Evolutionary conservation across 176 grass and related monocot genomes (phyloP).

Genomic region (Zoysia japonica): DNA sequence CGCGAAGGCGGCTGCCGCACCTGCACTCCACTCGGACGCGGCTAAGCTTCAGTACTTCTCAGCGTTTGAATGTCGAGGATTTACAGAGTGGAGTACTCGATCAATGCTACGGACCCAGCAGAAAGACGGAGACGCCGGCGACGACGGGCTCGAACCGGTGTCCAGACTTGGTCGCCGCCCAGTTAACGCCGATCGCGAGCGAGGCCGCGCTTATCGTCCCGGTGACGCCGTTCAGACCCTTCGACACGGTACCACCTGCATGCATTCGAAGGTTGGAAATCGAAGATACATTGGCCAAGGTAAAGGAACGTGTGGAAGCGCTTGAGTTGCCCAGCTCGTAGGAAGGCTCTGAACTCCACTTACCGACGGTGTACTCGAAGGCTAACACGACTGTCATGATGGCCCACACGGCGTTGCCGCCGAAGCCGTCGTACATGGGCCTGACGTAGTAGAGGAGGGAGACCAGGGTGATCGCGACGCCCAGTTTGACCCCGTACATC

Average conservation of each 20-base stretch:
- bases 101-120: constrained; percentile 44
- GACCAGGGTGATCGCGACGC: constrained; percentile 46
- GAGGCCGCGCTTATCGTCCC: constrained; percentile 44
- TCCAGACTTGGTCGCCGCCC: constrained; percentile 46
- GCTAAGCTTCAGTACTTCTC: background rate
- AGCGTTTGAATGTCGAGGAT: background rate
- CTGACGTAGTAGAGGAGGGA: constrained; percentile 51
- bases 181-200: constrained; percentile 58
- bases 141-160: constrained; percentile 49
- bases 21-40: constrained; percentile 21
- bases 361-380: constrained; percentile 75
- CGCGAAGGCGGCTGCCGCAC: constrained; percentile 53
- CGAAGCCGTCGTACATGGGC: constrained; percentile 47
- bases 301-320: background rate
- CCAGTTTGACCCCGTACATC: constrained; percentile 47
- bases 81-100: too few species aligned
- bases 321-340: too few species aligned
- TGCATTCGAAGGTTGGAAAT: too few species aligned
- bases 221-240: constrained; percentile 53
- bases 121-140: constrained; percentile 50
- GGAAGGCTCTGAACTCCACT: background rate
- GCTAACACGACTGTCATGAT: constrained; percentile 58
- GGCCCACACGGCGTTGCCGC: constrained; percentile 51
- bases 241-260: constrained; percentile 60
- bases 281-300: too few species aligned